Evolutionary conservation across 257 asterid species (phyloP), one percentile per base, ranked within the genome.

Genomic region (Thymus quinquecostatus): DNA sequence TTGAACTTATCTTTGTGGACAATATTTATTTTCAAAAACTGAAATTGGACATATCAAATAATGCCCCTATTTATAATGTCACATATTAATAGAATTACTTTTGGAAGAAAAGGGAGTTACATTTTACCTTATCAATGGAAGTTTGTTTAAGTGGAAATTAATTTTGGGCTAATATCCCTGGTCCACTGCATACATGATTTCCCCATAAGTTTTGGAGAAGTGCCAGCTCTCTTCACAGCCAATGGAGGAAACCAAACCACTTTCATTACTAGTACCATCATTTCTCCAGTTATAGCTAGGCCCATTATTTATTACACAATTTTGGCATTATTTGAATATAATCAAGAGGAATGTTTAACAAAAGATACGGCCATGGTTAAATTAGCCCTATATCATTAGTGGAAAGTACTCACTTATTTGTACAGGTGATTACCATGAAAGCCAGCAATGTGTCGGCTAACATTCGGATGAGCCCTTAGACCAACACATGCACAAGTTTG

Each of bases 211-310:
- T 14, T 28, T 54, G 36, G 10, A 27, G 36, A 54, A 14, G 1
- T 54, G 60, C 60, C 36, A 54, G 60, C 60, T 54, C 28, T 21
- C 33, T 54, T 54, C 61, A 21, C 28, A 27, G 14, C 61, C 40
- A 56, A 28, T 29, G 40, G 29, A 28, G 61, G 61, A 29, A 27
- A 28, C 60, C 60, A 28, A 54, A 54, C 36, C 4, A 21, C 29
- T 56, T 10, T 29, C 7, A 48, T 49, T 33, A 55, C 60, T 2
- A 55, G 36, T 28, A 28, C 60, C 60, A 54, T 55, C 11, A 55
- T 21, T 55, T 28, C 32, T 28, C 36, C 60, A 55, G 5, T 28
- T 38, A 38, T 21, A 5, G 7, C 41, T 56, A 21, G 61, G 61
- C 38, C 40, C 7, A 55, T 28, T 56, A 56, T 27, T 55, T 56